Base-by-base conservation (phyloP, 1,139 yeast species). In the Barnettozyma hawaiiensis region DNA sequence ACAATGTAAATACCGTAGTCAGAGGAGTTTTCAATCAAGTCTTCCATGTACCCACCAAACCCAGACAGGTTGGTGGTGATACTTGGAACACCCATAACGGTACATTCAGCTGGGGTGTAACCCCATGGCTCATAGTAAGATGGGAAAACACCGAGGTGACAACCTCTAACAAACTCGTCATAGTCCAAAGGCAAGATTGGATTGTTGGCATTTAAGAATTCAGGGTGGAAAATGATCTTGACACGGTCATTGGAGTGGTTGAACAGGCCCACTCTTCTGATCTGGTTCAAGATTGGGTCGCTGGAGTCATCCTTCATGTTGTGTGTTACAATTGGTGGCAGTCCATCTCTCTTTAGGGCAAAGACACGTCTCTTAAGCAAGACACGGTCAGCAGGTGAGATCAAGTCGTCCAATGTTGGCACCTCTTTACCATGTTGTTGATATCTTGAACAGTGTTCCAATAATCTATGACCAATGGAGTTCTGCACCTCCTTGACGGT, bases 51-150 rank as follows among this genome's bases (percentile, higher is more conserved):
- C 55, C 97, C 94, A 43, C 98, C 98, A 62, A 92, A 92, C 2
- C 98, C 98, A 8, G 97, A 87, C 52, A 92, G 71, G 64, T 92
- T 92, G 41, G 98, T 92, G 21, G 98, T 90, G 59, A 92, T 86
- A n/a, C 96, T 86, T 16, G 98, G 98, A 45, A 92, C 95, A 48
- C 98, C 98, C 98, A 92, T 92, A 29, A 92, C 98, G 1, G 98
- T 92, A 71, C 98, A 92, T 64, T 92, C 98, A 10, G 97, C 97
- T 10, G 98, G 98, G 6, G 98, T 92, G 66, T 92, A 92, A 29
- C 98, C 98, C 98, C 98, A 92, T 7, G 98, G 98, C 66, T 92
- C 98, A 61, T 92, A 92, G 67, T 92, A 92, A 0, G 97, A 87
- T 40, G 98, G 98, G 81, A 92, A 92, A 41, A 92, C 96, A 63